phyloP scores from a whole-genome alignment of 2,329 filamentous ascomycete genomes.

The Beauveria bassiana region DNA sequence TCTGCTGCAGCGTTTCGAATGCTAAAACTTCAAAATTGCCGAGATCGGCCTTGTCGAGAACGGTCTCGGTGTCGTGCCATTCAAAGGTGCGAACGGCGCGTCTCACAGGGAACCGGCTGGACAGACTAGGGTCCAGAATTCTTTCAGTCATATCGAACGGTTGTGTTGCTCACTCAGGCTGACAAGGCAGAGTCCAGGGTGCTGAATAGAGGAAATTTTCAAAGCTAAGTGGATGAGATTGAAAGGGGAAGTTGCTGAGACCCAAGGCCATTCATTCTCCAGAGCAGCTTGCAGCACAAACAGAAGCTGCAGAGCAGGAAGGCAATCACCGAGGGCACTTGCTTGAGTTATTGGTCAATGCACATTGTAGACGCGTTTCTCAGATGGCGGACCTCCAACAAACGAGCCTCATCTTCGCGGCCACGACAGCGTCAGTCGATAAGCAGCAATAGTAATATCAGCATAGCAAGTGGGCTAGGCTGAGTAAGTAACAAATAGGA shows the following conservation, averaged over 20 bases:
- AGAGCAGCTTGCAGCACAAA: neutral
- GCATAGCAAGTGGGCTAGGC: neutral
- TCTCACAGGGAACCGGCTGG: neutral
- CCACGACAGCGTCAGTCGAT: neutral
- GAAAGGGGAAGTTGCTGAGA: neutral
- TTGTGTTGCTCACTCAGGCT: neutral
- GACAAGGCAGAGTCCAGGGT: neutral
- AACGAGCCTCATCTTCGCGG: neutral
- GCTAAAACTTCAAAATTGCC: neutral
- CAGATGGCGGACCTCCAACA: neutral
- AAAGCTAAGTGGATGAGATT: too few relatives aligned
- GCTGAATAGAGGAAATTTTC: neutral
- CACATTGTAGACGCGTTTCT: neutral
- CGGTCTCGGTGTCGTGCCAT: neutral
- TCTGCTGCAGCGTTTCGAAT: neutral
- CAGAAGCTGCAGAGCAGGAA: neutral
- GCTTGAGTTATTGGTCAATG: neutral
- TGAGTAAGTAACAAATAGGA: neutral
- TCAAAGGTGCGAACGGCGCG: neutral
- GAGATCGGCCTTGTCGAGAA: neutral
- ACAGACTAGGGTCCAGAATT: neutral
- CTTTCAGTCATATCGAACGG: neutral
- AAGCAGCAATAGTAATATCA: neutral
- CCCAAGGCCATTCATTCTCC: fast-evolving
- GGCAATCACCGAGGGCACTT: neutral